These are phyloP conservation scores for Daedaleopsis nitida DNA, from an alignment of 768 basidiomycete species.

Conservation along the genomic window DNA sequence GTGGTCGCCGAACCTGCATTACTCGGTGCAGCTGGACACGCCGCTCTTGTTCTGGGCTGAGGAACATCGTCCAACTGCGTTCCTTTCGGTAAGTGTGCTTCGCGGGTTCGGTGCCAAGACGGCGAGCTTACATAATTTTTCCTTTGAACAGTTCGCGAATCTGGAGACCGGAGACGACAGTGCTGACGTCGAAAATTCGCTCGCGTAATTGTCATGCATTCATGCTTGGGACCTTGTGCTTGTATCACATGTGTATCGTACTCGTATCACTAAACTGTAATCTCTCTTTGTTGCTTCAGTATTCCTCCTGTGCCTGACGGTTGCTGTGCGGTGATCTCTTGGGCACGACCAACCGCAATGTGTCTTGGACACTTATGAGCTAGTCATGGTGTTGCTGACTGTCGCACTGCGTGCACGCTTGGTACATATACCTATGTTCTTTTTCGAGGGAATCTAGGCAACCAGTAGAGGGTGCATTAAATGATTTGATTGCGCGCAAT, in stretches of 20 bases:
- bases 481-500: conserved; percentile 1
- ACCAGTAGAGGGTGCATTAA: too few relatives aligned
- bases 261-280: conserved; percentile 15
- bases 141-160: conserved; percentile 70
- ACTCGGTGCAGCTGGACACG: conserved; percentile 87
- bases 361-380: too few relatives aligned
- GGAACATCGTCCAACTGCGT: conserved; percentile 91
- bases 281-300: conserved; percentile 1
- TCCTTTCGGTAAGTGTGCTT: conserved; percentile 72
- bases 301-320: neutral
- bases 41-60: conserved; percentile 96
- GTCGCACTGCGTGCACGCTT: neutral
- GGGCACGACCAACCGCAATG: too few relatives aligned
- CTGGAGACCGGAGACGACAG: conserved; percentile 91
- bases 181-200: conserved; percentile 94
- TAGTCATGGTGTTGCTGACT: neutral
- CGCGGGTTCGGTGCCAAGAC: neutral
- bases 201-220: conserved; percentile 57
- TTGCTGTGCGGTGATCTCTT: neutral
- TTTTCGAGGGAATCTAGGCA: neutral
- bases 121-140: conserved; percentile 14
- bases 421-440: too few relatives aligned
- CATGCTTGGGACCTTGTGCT: conserved; percentile 15
- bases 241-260: conserved; percentile 19
- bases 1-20: conserved; percentile 82